Percentiles rank a stretch among this genome's conserved stretches.
Evolutionary conservation across 176 grass and related monocot species (phyloP).

Genomic region (Zea mays): Zm-B73-REFERENCE-NAM-5.0 NC_050098.1:212045001-212045500

Average conservation of each 20-base stretch:
- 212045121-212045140: constrained; percentile 1
- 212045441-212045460: too few relatives aligned
- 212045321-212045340: neutral
- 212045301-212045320: neutral
- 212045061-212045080: neutral
- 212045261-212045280: constrained; percentile 19
- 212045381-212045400: neutral
- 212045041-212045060: neutral
- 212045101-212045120: neutral
- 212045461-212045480: too few relatives aligned
- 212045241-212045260: constrained; percentile 68
- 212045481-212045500: too few relatives aligned
- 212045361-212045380: neutral
- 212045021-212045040: constrained; percentile 42
- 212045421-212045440: constrained; percentile 16
- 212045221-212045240: constrained; percentile 59
- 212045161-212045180: constrained; percentile 71
- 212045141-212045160: constrained; percentile 81
- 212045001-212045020: constrained; percentile 81
- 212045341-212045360: neutral
- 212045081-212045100: neutral
- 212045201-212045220: constrained; percentile 85
- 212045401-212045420: neutral
- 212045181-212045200: constrained; percentile 63
- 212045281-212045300: neutral